Evolutionary conservation across 495 filamentous ascomycete genomes (phyloP).

Genomic region (Talaromyces trachyspermus): DNA sequence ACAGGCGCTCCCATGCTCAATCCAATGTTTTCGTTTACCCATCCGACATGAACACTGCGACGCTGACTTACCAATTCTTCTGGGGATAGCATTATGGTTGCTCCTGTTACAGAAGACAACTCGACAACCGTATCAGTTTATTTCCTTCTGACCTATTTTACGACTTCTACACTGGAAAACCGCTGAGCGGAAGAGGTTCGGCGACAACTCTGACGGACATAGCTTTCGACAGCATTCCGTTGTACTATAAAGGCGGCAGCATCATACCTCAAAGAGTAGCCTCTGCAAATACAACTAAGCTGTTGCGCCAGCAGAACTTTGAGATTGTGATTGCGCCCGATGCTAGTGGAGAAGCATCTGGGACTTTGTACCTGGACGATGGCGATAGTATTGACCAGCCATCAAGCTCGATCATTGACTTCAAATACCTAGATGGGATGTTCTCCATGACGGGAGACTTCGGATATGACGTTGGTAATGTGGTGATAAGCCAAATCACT

Average conservation of each 20-base stretch:
- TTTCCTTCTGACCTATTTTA: constrained; percentile 69
- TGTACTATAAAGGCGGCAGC: constrained; percentile 63
- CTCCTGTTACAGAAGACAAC: constrained; percentile 59
- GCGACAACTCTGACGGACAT: constrained; percentile 46
- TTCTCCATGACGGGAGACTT: constrained; percentile 48
- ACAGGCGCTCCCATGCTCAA: constrained; percentile 62
- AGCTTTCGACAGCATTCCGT: constrained; percentile 58
- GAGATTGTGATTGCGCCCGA: constrained; percentile 62
- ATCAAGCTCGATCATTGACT: constrained; percentile 40
- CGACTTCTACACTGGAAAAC: constrained; percentile 60
- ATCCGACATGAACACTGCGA: constrained; percentile 50
- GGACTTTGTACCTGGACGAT: constrained; percentile 55
- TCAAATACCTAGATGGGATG: constrained; percentile 44
- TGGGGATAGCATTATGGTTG: constrained; percentile 67
- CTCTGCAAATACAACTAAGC: constrained; percentile 61
- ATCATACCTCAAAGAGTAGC: constrained; percentile 58
- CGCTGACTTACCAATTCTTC: constrained; percentile 65
- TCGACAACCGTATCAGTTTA: constrained; percentile 62
- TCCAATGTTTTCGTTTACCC: constrained; percentile 71
- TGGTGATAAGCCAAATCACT: constrained; percentile 50
- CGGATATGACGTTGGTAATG: constrained; percentile 32
- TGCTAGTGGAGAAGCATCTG: constrained; percentile 36
- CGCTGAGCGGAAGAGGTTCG: constrained; percentile 48
- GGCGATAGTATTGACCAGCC: constrained; percentile 48
- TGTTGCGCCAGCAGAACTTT: constrained; percentile 59